Conservation (phyloP, 108 stramenopile genomes). For the Conticribra guillardii region DNA sequence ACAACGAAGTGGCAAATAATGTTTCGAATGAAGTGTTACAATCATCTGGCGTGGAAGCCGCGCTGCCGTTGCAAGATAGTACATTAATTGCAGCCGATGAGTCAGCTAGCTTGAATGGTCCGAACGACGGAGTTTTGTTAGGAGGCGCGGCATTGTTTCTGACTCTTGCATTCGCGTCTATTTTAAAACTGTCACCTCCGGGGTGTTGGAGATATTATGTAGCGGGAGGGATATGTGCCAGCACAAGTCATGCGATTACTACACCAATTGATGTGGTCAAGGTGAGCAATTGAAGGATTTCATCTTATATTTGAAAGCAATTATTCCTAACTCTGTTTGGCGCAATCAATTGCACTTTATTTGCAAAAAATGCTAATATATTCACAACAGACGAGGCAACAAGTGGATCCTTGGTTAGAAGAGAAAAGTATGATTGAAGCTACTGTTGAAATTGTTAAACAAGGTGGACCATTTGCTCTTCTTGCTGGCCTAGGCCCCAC, state of each 20-base stretch:
- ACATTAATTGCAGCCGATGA: neutral
- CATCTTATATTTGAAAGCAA: neutral
- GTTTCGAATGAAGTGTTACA: neutral
- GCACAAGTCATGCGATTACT: slow-evolving; percentile 70
- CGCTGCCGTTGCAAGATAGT: neutral
- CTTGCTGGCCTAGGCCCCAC: slow-evolving; percentile 83
- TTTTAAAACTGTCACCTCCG: slow-evolving; percentile 17
- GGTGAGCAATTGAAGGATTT: slow-evolving; percentile 31
- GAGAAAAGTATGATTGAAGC: slow-evolving; percentile 52
- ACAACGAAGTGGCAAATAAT: neutral
- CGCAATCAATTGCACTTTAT: neutral
- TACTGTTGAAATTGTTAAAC: slow-evolving; percentile 54
- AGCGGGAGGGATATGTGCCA: slow-evolving; percentile 82
- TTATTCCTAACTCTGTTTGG: neutral
- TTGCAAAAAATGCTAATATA: neutral
- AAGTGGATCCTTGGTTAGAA: slow-evolving; percentile 60
- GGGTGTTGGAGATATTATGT: slow-evolving; percentile 65
- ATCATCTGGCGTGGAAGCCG: neutral
- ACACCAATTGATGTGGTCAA: slow-evolving; percentile 88
- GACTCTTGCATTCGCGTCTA: neutral
- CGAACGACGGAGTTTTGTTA: neutral
- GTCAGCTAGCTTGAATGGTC: neutral
- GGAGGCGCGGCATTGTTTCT: neutral
- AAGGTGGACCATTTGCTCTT: slow-evolving; percentile 60
- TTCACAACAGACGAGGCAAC: slow-evolving; percentile 64